Base-by-base conservation (phyloP, 495 filamentous ascomycete species). In the Penicillium nucicola region DNA sequence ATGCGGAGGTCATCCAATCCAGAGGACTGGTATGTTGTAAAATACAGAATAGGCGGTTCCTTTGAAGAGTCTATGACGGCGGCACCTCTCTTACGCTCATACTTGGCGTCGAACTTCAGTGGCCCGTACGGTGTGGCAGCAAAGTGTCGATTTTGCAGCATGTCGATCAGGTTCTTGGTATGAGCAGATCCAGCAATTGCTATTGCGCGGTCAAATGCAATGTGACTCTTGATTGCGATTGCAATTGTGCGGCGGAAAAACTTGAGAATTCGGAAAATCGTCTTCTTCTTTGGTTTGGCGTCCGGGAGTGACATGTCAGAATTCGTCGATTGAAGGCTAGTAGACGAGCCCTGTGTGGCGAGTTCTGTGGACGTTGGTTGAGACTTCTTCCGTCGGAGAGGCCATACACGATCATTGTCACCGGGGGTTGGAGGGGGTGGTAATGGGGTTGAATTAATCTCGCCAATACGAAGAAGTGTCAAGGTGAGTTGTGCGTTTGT, bases 401-500 rank as follows among this genome's bases (percentile, higher is more conserved):
- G 57, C 60, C 50, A 56, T n/a, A 32, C 38, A 7, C 50, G 53
- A 32, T 57, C 47, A n/a, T 55, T 56, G 33, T 65, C 54, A 19
- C 60, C 61, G 19, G 75, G 66, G 5, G 70, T 70, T 2, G 89
- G 88, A 0, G 89, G 86, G n/a, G 90, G 88, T 3, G 89, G 88
- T 0, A 95, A 67, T 0, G 90, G 90, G 0, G 88, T 81, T 45
- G 87, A 84, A 66, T 91, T 92, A 15, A 83, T 84, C 70, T 95
- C 90, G 43, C 90, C 89, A 45, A 92, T 84, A 32, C 91, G 86
- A 20, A 96, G 85, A 11, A 95, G 78, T 4, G 90, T 95, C 38
- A 96, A 66, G 0, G 90, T 88, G 12, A 96, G 76, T 56, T 95
- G 90, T 14, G 89, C 89, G 60, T 95, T 93, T 3, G 90, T 95